These are phyloP conservation scores for Hymenoscyphus occultus DNA, from an alignment of 2,329 filamentous ascomycete species.

Conservation along the genomic window DNA sequence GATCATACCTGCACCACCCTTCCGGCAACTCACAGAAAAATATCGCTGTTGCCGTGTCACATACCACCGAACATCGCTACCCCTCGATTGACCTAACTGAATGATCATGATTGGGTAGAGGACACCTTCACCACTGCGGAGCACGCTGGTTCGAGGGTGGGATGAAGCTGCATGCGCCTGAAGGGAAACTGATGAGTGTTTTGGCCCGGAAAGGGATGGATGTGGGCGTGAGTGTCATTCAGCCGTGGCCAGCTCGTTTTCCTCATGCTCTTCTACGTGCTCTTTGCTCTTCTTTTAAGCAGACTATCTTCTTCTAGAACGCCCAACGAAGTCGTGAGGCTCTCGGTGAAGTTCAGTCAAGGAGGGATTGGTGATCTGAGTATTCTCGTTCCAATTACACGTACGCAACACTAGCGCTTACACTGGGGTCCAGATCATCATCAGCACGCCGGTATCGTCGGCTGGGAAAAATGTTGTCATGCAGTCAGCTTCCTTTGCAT, in stretches of 20 bases:
- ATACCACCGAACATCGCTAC: neutral
- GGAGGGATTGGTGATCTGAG: neutral
- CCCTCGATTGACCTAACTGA: neutral
- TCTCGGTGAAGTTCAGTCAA: neutral
- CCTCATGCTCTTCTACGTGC: neutral
- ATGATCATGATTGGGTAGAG: neutral
- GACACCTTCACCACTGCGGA: neutral
- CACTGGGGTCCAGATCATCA: neutral
- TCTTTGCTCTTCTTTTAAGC: neutral
- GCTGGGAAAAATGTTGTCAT: neutral
- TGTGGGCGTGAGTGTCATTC: neutral
- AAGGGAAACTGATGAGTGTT: neutral
- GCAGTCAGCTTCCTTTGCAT: neutral
- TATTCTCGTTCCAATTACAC: neutral
- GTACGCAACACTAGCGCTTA: slow-evolving; percentile 2
- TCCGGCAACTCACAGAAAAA: neutral
- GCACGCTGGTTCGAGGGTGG: neutral
- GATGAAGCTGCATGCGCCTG: neutral
- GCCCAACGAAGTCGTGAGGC: neutral
- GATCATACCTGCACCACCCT: neutral
- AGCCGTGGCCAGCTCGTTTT: neutral
- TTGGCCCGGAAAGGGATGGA: neutral
- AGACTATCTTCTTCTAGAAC: neutral
- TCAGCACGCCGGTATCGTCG: neutral
- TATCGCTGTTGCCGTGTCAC: neutral